Base-by-base conservation (phyloP, 2,329 filamentous ascomycete species). In the Emmonsiellopsis sp. region DNA sequence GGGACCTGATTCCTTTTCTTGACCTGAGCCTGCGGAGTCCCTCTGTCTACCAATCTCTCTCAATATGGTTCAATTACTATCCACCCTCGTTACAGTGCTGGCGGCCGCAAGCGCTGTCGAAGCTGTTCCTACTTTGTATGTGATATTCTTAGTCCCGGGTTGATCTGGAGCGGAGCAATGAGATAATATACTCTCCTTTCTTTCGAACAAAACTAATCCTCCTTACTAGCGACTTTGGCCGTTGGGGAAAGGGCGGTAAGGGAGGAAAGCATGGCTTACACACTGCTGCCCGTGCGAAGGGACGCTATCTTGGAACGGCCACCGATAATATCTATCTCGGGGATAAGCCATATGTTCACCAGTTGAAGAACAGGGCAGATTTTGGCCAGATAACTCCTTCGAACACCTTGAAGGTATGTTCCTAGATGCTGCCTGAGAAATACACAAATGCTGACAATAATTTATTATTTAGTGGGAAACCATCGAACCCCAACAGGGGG, bases 351-450 rank as follows among this genome's bases (percentile, higher is more conserved):
- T 87, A 86, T 65, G 68, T 75, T 14, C 65, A 69, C 17, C 79
- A 84, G 56, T 70, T 84, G 42, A 74, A 74, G 61, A 80, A 86
- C 65, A 75, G 77, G 6, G 68, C 71, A 46, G 81, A 85, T 61
- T 86, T 86, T 60, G 84, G 83, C 34, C 77, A 83, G 64, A 74
- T 85, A 31, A 85, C 83, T 0, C 81, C 83, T 0, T 80, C 78
- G 48, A 87, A 87, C 63, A 75, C 77, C 2, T 78, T 82, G 65
- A 81, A 81, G 63, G 68, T 68, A 52, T 40, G 60, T 40, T 34
- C 17, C 17, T 17, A 31, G 37, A 36, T 34, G 10, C 17, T 36
- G 46, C 40, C 47, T 50, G 47, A 37, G 27, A 46, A 17, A 52
- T 32, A 27, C 21, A 49, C 40, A 8, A 47, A 47, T 33, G 42